phyloP scores from a whole-genome alignment of 2,329 filamentous ascomycete genomes.

The Claviceps capensis region DNA sequence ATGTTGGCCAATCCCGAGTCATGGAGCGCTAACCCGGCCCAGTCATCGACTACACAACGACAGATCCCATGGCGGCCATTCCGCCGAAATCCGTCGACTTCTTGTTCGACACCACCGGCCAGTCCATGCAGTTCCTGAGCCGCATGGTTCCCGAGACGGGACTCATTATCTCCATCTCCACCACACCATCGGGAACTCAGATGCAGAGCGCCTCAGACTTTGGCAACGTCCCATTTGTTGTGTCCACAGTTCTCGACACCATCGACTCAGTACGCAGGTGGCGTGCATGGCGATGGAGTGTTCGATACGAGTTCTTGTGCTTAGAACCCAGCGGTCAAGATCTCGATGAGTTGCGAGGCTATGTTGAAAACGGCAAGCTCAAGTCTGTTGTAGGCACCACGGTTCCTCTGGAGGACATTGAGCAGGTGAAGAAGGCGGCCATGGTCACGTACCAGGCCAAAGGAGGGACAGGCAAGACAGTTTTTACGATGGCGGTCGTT shows the following conservation, averaged over 20 bases:
- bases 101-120: constrained; percentile 26
- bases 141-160: constrained; percentile 21
- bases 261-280: constrained; percentile 17
- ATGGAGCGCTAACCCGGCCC: not conserved
- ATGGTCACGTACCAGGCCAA: constrained; percentile 17
- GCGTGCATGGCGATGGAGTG: constrained; percentile 19
- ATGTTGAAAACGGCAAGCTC: constrained; percentile 9
- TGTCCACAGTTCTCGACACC: constrained; percentile 15
- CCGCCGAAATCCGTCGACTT: constrained; percentile 25
- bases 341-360: constrained; percentile 6
- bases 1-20: too few relatives aligned
- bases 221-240: constrained; percentile 13
- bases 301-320: constrained; percentile 24
- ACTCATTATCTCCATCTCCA: constrained; percentile 23
- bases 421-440: constrained; percentile 21
- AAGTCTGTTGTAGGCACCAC: constrained; percentile 9
- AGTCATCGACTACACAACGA: constrained; percentile 14
- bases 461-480: constrained; percentile 11
- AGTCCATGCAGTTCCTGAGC: constrained; percentile 20
- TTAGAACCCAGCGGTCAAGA: constrained; percentile 19
- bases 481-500: not conserved
- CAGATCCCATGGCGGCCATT: constrained; percentile 13
- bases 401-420: constrained; percentile 19
- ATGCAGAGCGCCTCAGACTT: constrained; percentile 19
- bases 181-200: constrained; percentile 19